These are phyloP conservation scores for Neurospora discreta DNA, from an alignment of 495 filamentous ascomycete species.

Conservation along the genomic window DNA sequence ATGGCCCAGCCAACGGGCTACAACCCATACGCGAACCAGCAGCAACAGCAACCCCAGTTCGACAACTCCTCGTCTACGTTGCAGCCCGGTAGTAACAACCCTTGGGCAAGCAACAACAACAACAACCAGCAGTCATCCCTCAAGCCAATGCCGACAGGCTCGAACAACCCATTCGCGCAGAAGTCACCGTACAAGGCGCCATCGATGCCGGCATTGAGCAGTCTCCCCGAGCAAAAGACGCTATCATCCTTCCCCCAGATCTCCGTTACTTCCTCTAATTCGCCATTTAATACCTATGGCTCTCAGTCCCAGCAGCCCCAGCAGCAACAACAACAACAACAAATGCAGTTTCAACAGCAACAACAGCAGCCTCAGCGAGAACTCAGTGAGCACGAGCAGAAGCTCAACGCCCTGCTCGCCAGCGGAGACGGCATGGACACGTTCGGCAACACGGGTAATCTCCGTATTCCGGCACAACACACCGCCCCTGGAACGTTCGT, in stretches of 20 bases:
- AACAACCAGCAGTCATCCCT: conserved; percentile 30
- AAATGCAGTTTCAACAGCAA: conserved; percentile 29
- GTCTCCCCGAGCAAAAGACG: conserved; percentile 59
- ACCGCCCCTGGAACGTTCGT: conserved; percentile 95
- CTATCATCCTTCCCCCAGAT: conserved; percentile 36
- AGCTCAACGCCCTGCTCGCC: conserved; percentile 80
- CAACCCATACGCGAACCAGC: conserved; percentile 60
- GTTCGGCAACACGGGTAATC: conserved; percentile 88
- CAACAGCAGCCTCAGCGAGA: conserved; percentile 40
- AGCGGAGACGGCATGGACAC: conserved; percentile 89
- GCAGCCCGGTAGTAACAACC: conserved; percentile 77
- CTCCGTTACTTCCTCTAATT: conserved; percentile 3
- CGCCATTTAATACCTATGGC: conserved; percentile 2
- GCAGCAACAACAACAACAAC: conserved; percentile 14
- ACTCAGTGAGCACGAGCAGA: conserved; percentile 67
- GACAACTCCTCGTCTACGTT: conserved; percentile 41
- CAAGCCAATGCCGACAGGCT: conserved; percentile 67
- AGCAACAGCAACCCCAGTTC: conserved; percentile 36
- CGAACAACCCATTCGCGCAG: conserved; percentile 90
- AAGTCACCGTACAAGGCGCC: conserved; percentile 35
- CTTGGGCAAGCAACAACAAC: conserved; percentile 50
- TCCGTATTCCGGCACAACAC: conserved; percentile 93
- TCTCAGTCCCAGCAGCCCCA: conserved; percentile 19
- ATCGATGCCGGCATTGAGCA: conserved; percentile 53
- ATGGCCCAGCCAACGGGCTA: conserved; percentile 69